Conservation (phyloP, 2,329 filamentous ascomycete genomes). For the Sporothrix variecibatus region DNA sequence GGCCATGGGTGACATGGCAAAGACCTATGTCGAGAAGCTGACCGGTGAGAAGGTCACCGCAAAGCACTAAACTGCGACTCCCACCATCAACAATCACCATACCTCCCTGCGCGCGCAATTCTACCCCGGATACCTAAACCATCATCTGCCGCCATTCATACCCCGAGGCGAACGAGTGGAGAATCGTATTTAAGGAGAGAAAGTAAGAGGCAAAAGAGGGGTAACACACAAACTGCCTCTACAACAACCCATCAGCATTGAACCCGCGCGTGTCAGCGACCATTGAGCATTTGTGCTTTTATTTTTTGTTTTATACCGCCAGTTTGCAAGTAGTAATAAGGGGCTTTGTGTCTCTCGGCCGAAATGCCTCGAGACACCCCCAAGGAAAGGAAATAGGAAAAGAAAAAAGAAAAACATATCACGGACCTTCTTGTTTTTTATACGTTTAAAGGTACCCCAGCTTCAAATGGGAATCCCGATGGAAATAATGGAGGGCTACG, state of each 20-base stretch:
- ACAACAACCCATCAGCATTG: neutral
- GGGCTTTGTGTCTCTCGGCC: neutral
- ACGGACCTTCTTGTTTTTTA: neutral
- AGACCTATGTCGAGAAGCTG: conserved; percentile 66
- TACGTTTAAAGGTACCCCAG: conserved; percentile 1
- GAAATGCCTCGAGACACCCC: neutral
- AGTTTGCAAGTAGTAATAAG: neutral
- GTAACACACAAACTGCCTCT: neutral
- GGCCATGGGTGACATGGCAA: conserved; percentile 91
- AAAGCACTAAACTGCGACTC: conserved; percentile 57
- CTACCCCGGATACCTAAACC: neutral
- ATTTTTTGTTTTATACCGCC: conserved; percentile 1
- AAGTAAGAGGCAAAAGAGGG: too few relatives aligned
- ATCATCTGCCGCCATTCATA: neutral
- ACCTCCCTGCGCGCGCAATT: neutral
- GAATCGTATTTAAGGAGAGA: neutral
- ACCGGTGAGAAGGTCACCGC: conserved; percentile 65
- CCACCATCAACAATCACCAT: neutral
- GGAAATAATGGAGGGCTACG: neutral
- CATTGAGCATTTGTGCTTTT: neutral
- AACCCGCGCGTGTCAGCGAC: neutral
- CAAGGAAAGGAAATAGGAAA: neutral
- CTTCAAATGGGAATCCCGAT: neutral
- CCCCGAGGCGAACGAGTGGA: neutral
- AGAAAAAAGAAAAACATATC: neutral